These are phyloP conservation scores for Moesziomyces antarcticus DNA, from an alignment of 1,284 basidiomycete species.

Conservation along the genomic window DNA sequence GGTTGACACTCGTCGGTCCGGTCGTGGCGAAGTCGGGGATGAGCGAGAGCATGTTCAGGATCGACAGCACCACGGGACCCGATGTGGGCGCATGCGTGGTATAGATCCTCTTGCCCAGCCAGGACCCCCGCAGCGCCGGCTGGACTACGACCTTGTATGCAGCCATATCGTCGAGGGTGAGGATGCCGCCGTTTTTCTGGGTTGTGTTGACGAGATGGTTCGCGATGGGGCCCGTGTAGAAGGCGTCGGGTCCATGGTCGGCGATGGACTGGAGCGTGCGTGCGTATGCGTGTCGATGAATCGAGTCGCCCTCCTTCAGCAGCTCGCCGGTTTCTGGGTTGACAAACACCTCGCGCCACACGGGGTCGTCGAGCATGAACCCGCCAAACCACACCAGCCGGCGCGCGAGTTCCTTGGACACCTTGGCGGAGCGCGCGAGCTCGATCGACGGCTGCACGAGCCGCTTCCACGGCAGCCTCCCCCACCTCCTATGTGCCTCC, in stretches of 20 bases:
- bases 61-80: conserved; percentile 63
- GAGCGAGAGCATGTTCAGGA: conserved; percentile 61
- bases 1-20: conserved; percentile 49
- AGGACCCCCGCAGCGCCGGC: conserved; percentile 80
- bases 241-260: conserved; percentile 51
- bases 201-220: conserved; percentile 78
- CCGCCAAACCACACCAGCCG: conserved; percentile 67
- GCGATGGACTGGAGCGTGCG: conserved; percentile 56
- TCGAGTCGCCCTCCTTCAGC: conserved; percentile 59
- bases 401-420: conserved; percentile 51
- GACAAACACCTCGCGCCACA: conserved; percentile 66
- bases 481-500: conserved; percentile 59
- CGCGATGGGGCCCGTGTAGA: conserved; percentile 77
- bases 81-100: conserved; percentile 74
- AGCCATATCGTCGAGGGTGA: conserved; percentile 78
- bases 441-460: conserved; percentile 62
- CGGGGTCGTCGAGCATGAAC: conserved; percentile 62
- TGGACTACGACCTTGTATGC: conserved; percentile 77
- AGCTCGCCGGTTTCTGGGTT: conserved; percentile 71
- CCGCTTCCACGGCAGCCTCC: conserved; percentile 62
- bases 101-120: conserved; percentile 82
- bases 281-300: conserved; percentile 53
- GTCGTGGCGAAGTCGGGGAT: conserved; percentile 37
- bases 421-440: conserved; percentile 57
- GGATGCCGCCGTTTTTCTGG: conserved; percentile 76